Evolutionary conservation across 768 basidiomycete species (phyloP), one percentile per base, ranked within the genome.

Genomic region (Termitomyces sp.): DNA sequence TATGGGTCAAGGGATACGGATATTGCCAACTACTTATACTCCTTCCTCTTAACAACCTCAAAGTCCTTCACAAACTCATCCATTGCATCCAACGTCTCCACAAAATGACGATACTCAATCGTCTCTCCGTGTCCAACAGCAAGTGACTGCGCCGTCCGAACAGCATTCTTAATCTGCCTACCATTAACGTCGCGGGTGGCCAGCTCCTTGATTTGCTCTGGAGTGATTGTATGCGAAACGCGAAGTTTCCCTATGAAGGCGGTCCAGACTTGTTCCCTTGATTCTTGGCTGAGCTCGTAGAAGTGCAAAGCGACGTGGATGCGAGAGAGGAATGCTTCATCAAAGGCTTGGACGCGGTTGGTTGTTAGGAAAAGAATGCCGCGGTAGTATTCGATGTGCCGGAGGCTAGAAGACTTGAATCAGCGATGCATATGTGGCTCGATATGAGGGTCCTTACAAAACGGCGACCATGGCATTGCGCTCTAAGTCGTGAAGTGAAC

Each of bases 381-480:
- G 29, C 78, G 75, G 66, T 82, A 80, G 64, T 81, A 81, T 56
- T 82, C 80, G 52, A 83, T 74, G 63, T 81, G 80, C 18, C 81
- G 78, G 25, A 81, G 72, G 72, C 78, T 80, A 46, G 3, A 62
- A 36, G 66, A 56, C 41, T 63, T 61, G 36, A 54, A 67, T 23
- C 68, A 38, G 63, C 63, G 63, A 33, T 40, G 2, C 16, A 48
- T 16, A 18, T 18, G 9, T 13, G 29, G 15, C 11, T 31, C 9
- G 47, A 13, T 39, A n/a, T n/a, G n/a, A n/a, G 18, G 23, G 33
- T 43, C 64, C 73, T 58, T 63, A 79, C 77, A 84, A 87, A 12
- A 86, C 85, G 3, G 85, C 84, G 6, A 89, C 85, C 79, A 88
- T 85, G 0, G 85, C 85, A 59, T 88, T 89, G 11, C 86, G 76